phyloP scores from a whole-genome alignment of 306 rosid genomes.

The Acacia acuminata region DNA sequence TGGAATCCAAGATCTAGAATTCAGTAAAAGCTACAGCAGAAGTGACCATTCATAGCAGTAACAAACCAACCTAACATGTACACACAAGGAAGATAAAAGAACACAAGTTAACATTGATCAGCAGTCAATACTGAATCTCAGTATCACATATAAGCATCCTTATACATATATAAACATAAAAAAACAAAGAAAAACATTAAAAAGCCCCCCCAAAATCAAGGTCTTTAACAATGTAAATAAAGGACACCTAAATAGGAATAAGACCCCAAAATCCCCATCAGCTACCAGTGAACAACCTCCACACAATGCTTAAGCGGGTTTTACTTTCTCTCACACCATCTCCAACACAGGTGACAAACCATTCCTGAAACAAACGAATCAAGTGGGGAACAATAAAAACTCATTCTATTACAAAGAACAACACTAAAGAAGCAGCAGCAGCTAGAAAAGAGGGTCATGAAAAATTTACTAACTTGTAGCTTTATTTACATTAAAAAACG shows the following conservation, averaged over 20 bases:
- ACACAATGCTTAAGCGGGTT: slow-evolving; percentile 39
- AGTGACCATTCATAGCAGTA: background rate
- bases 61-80: background rate
- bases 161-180: slow-evolving; percentile 68
- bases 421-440: background rate
- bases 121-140: slow-evolving; percentile 42
- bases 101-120: slow-evolving; percentile 47
- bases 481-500: slow-evolving; percentile 75
- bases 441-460: slow-evolving; percentile 12
- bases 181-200: slow-evolving; percentile 17
- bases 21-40: background rate
- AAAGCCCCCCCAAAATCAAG: slow-evolving; percentile 38
- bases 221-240: slow-evolving; percentile 37
- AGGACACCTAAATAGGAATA: slow-evolving; percentile 41
- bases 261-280: slow-evolving; percentile 38
- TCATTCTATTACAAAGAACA: background rate
- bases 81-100: slow-evolving; percentile 21
- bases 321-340: slow-evolving; percentile 42
- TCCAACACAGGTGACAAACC: slow-evolving; percentile 37
- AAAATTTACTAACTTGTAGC: slow-evolving; percentile 69
- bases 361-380: slow-evolving; percentile 62
- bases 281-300: slow-evolving; percentile 55
- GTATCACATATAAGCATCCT: slow-evolving; percentile 41
- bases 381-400: background rate
- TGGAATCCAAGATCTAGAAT: background rate